Base-by-base conservation (phyloP, 2,329 filamentous ascomycete genomes). In the Ophiostoma sp. region DNA sequence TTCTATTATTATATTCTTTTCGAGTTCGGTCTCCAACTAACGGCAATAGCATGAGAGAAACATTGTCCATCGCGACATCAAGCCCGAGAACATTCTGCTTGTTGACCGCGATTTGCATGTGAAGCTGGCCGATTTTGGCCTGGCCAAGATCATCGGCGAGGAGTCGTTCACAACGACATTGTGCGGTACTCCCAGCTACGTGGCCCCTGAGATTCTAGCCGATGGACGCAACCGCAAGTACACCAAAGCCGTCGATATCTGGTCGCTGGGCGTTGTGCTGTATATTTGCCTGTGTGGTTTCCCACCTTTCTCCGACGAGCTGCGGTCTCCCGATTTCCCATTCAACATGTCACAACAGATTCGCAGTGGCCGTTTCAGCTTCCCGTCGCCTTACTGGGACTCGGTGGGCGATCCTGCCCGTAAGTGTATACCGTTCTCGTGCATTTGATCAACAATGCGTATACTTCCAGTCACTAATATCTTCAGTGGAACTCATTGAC, bases 231-330 rank as follows among this genome's bases (percentile, higher is more conserved):
- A 92, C 70, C 88, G 95, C 72, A 91, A 91, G 75, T 99, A 99
- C 79, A 97, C 93, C 67, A 92, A 93, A 75, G 93, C 93, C 3
- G 95, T 99, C 9, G 95, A 99, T 76, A 84, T 98, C 58, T 98
- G 95, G 95, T 97, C 93, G 1, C 84, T 98, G 0, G 95, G 95
- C n/a, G 95, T 99, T 3, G 94, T 99, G 3, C 83, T 99, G 38
- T 99, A 98, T 79, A 98, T 98, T 74, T 97, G 93, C 76, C 85
- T 98, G 5, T 98, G 95, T 76, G 95, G 95, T 47, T 98, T 98
- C 75, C 95, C 94, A 4, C 95, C 95, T 0, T 99, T 99, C 79
- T 96, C 92, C 0, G 95, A 99, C 74, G 95, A 99, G 78, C 86
- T 98, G 0, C 91, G 89, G 78, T 88, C 87, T 0, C 79, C 79